These are phyloP conservation scores for Capsicum baccatum DNA, from an alignment of 257 asterid species.

Conservation along the genomic window DNA sequence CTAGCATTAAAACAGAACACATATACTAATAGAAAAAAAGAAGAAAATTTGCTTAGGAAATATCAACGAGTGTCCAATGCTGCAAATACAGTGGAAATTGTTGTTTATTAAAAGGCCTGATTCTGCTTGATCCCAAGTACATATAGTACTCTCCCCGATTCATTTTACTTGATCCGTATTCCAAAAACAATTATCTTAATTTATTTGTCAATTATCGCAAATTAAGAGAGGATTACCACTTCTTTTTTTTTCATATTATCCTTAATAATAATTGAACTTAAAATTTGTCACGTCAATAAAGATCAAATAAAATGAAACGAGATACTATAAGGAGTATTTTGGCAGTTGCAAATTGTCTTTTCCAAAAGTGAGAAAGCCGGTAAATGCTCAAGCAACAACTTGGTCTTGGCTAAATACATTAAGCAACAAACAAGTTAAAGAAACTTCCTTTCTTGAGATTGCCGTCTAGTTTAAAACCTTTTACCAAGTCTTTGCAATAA, in stretches of 20 bases:
- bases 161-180: no score
- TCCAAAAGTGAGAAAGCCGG: conserved; percentile 24
- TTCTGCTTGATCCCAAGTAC: conserved; percentile 6
- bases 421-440: conserved; percentile 21
- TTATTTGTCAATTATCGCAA: no score
- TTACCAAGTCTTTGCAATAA: neutral
- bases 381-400: conserved; percentile 17
- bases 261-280: no score
- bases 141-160: no score
- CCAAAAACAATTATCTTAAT: no score
- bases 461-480: neutral
- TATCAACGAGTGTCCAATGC: neutral
- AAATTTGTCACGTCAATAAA: no score
- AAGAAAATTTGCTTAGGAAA: neutral
- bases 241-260: no score
- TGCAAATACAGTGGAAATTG: conserved; percentile 3
- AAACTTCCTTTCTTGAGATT: conserved; percentile 24
- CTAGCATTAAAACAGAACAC: neutral
- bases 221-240: no score
- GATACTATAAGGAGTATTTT: no score
- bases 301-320: no score
- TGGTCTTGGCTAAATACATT: conserved; percentile 1
- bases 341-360: conserved; percentile 14
- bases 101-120: conserved; percentile 19
- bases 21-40: neutral